Conservation (phyloP, 2,329 filamentous ascomycete species). For the Aspergillus piperis region DNA sequence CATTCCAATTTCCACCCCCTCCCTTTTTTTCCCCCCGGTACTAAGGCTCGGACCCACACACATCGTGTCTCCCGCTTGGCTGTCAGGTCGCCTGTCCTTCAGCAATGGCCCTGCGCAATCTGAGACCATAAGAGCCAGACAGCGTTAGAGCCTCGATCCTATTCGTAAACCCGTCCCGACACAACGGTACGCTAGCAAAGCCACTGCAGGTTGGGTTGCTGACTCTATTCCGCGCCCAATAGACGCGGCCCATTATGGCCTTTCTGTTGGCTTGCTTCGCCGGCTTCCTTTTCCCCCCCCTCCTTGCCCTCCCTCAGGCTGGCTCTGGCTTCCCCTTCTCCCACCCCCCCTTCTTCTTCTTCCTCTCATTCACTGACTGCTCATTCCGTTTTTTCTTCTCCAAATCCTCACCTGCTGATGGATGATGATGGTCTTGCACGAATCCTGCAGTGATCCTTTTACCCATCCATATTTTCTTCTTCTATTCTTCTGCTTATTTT, state of each 20-base stretch:
- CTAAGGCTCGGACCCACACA: constrained; percentile 19
- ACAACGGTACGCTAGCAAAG: constrained; percentile 24
- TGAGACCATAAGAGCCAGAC: constrained; percentile 22
- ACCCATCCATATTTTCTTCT: neutral
- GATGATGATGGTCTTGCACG: neutral
- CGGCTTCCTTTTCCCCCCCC: constrained; percentile 10
- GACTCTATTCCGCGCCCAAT: constrained; percentile 26
- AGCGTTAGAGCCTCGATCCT: constrained; percentile 16
- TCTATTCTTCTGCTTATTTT: neutral
- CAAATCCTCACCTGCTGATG: neutral
- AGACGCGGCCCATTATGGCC: neutral
- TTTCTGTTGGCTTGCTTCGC: constrained; percentile 22
- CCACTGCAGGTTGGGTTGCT: constrained; percentile 24
- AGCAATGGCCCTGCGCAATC: constrained; percentile 19
- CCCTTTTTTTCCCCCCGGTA: neutral
- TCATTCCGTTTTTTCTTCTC: neutral
- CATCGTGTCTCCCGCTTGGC: constrained; percentile 23
- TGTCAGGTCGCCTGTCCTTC: constrained; percentile 20
- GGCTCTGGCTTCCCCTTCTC: neutral
- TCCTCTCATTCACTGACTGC: neutral
- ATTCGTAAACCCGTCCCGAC: constrained; percentile 26
- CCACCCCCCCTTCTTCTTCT: neutral
- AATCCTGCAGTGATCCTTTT: neutral
- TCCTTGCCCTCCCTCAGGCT: constrained; percentile 1
- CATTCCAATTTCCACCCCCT: neutral